Conservation (phyloP, 306 rosid genomes). For the Cucurbita moschata region DNA sequence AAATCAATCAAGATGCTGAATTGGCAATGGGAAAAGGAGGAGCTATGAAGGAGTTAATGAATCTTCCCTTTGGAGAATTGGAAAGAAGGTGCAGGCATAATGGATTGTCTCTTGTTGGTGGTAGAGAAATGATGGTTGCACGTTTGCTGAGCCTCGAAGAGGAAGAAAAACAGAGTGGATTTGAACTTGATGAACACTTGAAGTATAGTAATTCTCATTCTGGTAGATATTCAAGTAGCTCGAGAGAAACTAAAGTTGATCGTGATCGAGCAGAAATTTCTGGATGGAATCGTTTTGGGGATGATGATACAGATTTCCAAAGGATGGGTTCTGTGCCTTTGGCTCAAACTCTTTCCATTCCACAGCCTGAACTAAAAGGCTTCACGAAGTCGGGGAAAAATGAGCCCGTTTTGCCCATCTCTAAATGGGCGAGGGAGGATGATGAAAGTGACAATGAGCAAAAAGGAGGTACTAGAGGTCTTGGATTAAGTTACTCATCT, state of each 20-base stretch:
- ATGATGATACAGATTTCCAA: constrained; percentile 34
- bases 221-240: constrained; percentile 45
- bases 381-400: constrained; percentile 59
- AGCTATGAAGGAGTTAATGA: constrained; percentile 75
- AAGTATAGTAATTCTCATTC: constrained; percentile 59
- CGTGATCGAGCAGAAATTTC: constrained; percentile 48
- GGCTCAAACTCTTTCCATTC: constrained; percentile 42
- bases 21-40: constrained; percentile 98
- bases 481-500: constrained; percentile 81
- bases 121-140: constrained; percentile 95
- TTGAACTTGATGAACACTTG: constrained; percentile 73
- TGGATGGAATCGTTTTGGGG: constrained; percentile 55
- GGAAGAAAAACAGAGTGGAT: constrained; percentile 84
- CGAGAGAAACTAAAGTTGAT: constrained; percentile 45
- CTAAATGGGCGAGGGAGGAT: constrained; percentile 98
- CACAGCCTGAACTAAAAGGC: constrained; percentile 65
- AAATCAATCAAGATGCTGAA: constrained; percentile 78
- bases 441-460: constrained; percentile 90
- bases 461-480: constrained; percentile 44
- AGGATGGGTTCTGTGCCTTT: constrained; percentile 42
- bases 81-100: constrained; percentile 97
- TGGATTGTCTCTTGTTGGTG: constrained; percentile 95
- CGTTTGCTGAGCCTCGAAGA: constrained; percentile 90
- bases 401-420: constrained; percentile 75
- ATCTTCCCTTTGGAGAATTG: constrained; percentile 79